Percentiles rank a stretch among this genome's conserved stretches.
phyloP scores from a whole-genome alignment of 1,284 basidiomycete genomes.

The Cryptococcus sp. region DNA sequence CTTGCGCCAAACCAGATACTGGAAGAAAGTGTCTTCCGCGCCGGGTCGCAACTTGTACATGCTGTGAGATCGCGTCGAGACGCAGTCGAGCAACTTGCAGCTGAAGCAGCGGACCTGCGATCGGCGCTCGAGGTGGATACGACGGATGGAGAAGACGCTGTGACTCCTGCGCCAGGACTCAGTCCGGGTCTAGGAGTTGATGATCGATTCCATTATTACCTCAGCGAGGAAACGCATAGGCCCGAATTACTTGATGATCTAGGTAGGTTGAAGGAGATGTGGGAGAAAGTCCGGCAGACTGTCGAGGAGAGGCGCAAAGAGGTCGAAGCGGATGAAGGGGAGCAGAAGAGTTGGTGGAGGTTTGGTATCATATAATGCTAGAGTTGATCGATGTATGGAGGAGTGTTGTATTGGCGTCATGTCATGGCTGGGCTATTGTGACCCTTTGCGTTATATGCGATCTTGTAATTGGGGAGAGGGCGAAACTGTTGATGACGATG shows the following conservation, averaged over 20 bases:
- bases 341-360: conserved; percentile 14
- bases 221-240: conserved; percentile 41
- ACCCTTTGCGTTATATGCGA: neutral
- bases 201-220: conserved; percentile 40
- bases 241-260: conserved; percentile 39
- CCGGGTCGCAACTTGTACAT: conserved; percentile 30
- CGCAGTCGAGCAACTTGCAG: conserved; percentile 22
- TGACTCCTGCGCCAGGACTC: too few species aligned
- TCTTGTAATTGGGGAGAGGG: conserved; percentile 4
- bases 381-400: neutral
- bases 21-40: conserved; percentile 33
- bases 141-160: conserved; percentile 11
- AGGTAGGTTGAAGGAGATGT: conserved; percentile 37
- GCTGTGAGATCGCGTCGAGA: conserved; percentile 21
- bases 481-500: conserved; percentile 8
- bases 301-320: conserved; percentile 15
- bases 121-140: conserved; percentile 17
- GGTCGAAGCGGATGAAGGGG: conserved; percentile 16
- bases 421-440: too few species aligned
- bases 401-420: neutral
- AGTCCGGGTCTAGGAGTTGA: too few species aligned
- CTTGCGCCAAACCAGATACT: conserved; percentile 6
- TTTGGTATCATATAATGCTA: conserved; percentile 1
- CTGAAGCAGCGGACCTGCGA: conserved; percentile 18
- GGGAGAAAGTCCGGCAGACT: conserved; percentile 31